Base-by-base conservation (phyloP, 805 yeast species). In the Pichia sporocuriosa region DNA sequence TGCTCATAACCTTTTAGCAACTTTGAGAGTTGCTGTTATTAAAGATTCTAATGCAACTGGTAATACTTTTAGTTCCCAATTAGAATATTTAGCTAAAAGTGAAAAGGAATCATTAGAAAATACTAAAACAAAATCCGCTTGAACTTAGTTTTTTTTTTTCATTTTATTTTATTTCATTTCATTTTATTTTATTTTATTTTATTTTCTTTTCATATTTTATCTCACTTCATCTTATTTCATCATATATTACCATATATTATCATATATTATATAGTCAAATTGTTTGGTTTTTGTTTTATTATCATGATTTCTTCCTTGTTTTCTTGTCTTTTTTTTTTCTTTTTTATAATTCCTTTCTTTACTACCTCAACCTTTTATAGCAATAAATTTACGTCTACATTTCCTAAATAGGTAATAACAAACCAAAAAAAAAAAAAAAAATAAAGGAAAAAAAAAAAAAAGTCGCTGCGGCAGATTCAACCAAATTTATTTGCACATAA, bases 21-120 rank as follows among this genome's bases (percentile, higher is more conserved):
- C 83, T 13, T 75, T 83, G 84, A 79, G 94, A 70, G 79, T 84
- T 15, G 93, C 90, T 21, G 82, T 84, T 32, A 74, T 84, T 46
- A 72, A 79, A 60, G 89, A 81, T 48, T 70, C 79, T 37, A 75
- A 74, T 51, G 84, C 79, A 32, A 66, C 68, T 37, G 68, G 68
- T 37, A 68, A 77, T 52, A 78, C 82, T 16, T 77, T 67, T 53
- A 70, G 63, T 39, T 60, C 68, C 51, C 83, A 77, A 63, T 40
- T 53, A 15, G 47, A 50, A 35, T 58, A 50, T 32, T 49, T 60
- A 39, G 62, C 55, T 19, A 39, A 49, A 19, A 51, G 50, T 22
- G 50, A 47, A 38, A 33, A 32, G 24, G 39, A 36, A n/a, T 3
- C 16, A 6, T 31, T 43, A 32, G 39, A 35, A 32, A 39, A 43